A percentile compares a stretch with the other conserved stretches of the same genome.
Evolutionary conservation across 768 basidiomycete species (phyloP).

Genomic region (Hysterangium stoloniferum): DNA sequence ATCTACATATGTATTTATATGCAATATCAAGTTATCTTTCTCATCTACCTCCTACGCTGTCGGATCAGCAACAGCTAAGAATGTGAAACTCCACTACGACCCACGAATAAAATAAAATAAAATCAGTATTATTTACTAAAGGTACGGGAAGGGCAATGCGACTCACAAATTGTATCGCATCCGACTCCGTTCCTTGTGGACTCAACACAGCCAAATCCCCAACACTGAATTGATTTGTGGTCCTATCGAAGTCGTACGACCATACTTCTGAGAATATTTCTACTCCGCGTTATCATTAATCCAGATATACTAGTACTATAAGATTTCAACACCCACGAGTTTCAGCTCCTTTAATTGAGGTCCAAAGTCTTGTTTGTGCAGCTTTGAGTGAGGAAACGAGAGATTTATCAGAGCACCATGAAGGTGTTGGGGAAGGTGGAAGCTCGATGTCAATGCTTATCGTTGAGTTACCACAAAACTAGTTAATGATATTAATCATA

Average conservation of each 20-base stretch:
- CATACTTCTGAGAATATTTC: slow-evolving; percentile 36
- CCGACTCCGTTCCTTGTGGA: slow-evolving; percentile 35
- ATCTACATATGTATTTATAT: not conserved
- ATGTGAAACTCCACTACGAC: not conserved
- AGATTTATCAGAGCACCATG: slow-evolving; percentile 30
- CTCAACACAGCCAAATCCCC: slow-evolving; percentile 33
- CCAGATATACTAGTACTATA: not conserved
- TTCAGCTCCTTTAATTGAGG: slow-evolving; percentile 29
- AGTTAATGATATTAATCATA: not conserved
- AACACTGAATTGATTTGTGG: slow-evolving; percentile 29
- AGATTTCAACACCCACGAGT: slow-evolving; percentile 19
- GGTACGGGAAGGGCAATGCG: not conserved
- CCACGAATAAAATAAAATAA: not conserved
- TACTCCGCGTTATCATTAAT: slow-evolving; percentile 9
- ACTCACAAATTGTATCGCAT: slow-evolving; percentile 29
- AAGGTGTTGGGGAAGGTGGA: slow-evolving; percentile 17
- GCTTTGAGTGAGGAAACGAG: slow-evolving; percentile 27
- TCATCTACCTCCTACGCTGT: not conserved
- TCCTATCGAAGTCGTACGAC: slow-evolving; percentile 30
- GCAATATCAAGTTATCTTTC: not conserved
- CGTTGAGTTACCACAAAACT: slow-evolving; percentile 18
- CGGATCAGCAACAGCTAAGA: slow-evolving; percentile 4
- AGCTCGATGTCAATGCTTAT: slow-evolving; percentile 18
- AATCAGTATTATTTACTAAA: not conserved
- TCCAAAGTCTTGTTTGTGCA: slow-evolving; percentile 33